Percentiles rank a stretch among this genome's conserved stretches.
phyloP scores from a whole-genome alignment of 495 filamentous ascomycete genomes.

The Daldinia grandis region DNA sequence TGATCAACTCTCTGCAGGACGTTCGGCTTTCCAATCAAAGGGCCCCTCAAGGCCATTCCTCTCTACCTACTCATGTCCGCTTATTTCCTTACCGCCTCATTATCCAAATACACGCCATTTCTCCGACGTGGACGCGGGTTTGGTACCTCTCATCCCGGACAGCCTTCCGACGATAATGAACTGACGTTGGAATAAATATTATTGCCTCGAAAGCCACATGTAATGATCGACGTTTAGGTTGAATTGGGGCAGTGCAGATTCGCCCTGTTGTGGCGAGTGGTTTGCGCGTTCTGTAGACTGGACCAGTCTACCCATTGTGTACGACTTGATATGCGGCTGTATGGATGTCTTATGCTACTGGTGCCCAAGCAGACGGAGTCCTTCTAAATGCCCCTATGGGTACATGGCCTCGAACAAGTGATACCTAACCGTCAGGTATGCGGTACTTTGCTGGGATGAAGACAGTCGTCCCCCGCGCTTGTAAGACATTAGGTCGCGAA shows the following conservation, averaged over 20 bases:
- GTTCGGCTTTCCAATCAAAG: conserved; percentile 26
- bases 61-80: neutral
- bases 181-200: conserved; percentile 34
- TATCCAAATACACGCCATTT: conserved; percentile 19
- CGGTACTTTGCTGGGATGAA: conserved; percentile 24
- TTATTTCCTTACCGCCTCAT: conserved; percentile 18
- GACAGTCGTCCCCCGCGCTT: conserved; percentile 1
- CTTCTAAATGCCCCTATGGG: conserved; percentile 17
- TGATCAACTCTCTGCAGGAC: conserved; percentile 15
- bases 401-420: conserved; percentile 26
- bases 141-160: neutral
- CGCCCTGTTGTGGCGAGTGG: conserved; percentile 40
- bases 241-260: conserved; percentile 37
- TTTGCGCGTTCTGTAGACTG: conserved; percentile 33
- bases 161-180: conserved; percentile 6
- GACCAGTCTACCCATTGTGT: conserved; percentile 22
- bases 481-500: conserved; percentile 9
- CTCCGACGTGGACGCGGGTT: neutral
- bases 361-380: conserved; percentile 17
- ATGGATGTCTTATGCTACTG: conserved; percentile 18
- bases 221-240: conserved; percentile 32
- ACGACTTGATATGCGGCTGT: conserved; percentile 36
- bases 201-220: conserved; percentile 34
- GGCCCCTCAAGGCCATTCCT: neutral
- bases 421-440: conserved; percentile 15